Evolutionary conservation across 345 rosid species (phyloP).

Genomic region (Salix purpurea): DNA sequence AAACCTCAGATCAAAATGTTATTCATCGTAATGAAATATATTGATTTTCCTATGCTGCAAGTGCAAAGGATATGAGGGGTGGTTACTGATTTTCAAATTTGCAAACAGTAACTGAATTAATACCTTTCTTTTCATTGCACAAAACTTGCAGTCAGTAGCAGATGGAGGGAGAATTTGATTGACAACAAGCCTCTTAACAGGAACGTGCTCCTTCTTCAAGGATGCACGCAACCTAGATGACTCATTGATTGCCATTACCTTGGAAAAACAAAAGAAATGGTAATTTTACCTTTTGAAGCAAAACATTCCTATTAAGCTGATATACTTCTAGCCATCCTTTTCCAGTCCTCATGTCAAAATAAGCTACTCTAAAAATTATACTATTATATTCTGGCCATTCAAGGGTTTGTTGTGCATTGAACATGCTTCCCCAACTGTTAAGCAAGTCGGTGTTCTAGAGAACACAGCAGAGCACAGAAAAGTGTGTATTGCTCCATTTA

Average conservation of each 20-base stretch:
- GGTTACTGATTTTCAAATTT: background rate
- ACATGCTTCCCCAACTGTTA: background rate
- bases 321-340: background rate
- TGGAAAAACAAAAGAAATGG: conserved; percentile 3
- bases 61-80: background rate
- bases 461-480: background rate
- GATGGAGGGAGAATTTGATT: conserved; percentile 95
- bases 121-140: conserved; percentile 97
- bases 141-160: conserved; percentile 89
- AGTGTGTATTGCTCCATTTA: background rate
- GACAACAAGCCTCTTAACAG: conserved; percentile 79
- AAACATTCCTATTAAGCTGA: background rate
- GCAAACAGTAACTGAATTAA: background rate
- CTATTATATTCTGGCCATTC: background rate
- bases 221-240: conserved; percentile 82
- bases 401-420: background rate
- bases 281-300: conserved; percentile 2
- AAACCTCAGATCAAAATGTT: background rate
- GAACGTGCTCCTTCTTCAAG: conserved; percentile 80
- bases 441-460: background rate
- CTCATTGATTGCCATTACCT: conserved; percentile 96
- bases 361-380: background rate
- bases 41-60: background rate
- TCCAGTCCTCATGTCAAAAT: background rate
- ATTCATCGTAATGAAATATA: background rate